Base-by-base conservation (phyloP, 2,329 filamentous ascomycete genomes). In the Alternaria alternata region DNA sequence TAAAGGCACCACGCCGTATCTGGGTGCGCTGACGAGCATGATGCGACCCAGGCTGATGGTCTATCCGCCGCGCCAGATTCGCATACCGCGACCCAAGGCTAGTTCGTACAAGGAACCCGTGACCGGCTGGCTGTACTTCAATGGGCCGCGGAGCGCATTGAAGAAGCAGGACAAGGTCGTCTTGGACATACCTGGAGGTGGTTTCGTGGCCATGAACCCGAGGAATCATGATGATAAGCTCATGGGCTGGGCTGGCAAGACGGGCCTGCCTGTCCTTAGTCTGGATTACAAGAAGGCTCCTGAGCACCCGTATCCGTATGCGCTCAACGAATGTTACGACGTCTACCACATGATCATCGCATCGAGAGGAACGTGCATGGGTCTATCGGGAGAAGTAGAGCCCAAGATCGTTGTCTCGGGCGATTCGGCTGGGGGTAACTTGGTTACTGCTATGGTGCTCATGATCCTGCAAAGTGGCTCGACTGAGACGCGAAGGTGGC, bases 201-300 rank as follows among this genome's bases (percentile, higher is more conserved):
- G 95, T 0, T 99, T 96, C 67, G 94, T 99, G 12, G 94, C 95
- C 18, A 99, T 99, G 95, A 89, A 92, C 59, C 95, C 95, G n/a
- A 85, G 95, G 47, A 92, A 90, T 70, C 93, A 96, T 70, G 95
- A 99, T 74, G 95, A 99, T 78, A 96, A 96, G 78, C 83, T 99
- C 18, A 88, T 97, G 68, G 89, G 91, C 2, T 99, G 95, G 95
- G 93, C 95, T 0, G 91, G 91, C 16, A 94, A 91, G 77, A 92
- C 92, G 0, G 92, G 93, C 0, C 78, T 97, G n/a, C 94, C 95
- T 0, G 86, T 99, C 6, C 80, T 99, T 57, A 97, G 94, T 70
- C 80, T 99, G 59, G 93, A 99, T 74, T 99, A 99, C 80, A 87
- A 86, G 68, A 95, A 95, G 75, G 92, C 92, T 0, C 92, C 92